Base-by-base conservation (phyloP, 208 protist genomes). In the Leishmania lainsoni region DNA sequence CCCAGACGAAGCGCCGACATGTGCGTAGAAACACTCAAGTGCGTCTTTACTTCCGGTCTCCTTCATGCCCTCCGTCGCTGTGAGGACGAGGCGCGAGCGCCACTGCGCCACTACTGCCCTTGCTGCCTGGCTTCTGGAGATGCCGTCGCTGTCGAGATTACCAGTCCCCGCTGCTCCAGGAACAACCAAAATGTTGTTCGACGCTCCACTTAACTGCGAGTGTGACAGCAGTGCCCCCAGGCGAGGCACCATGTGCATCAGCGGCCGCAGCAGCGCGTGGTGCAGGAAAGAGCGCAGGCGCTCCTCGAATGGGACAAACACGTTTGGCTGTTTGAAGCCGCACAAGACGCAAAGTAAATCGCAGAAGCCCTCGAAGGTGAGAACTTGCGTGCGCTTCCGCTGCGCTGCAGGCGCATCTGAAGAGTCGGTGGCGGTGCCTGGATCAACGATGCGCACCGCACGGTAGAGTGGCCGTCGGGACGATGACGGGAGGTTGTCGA, bases 261-360 rank as follows among this genome's bases (percentile, higher is more conserved):
- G 86, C 56, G 94, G 94, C 42, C 90, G 89, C 56, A 97, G 83
- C 48, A 97, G 63, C n/a, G 91, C 92, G 74, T 89, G 89, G 9
- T 91, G 88, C 79, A 97, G 79, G 68, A 98, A 98, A 5, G 85
- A 74, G 42, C 78, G 78, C 42, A 98, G 84, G 5, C 93, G 87
- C 79, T 92, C 85, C 29, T 92, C 87, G 79, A 93, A 92, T 0
- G 93, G 90, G 51, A 93, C 90, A 22, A 98, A 89, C 17, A 94
- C 93, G 81, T 98, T 98, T 8, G 94, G 94, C 82, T 93, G 92
- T 81, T 96, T 95, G 76, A 97, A 96, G 80, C 90, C 77, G 83
- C 93, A 97, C 42, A 98, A 69, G 29, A 96, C 92, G 61, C 94
- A 98, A 12, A 98, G 83, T 16, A 98, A 92, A 17, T 96, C 79